Percentiles rank a stretch among this genome's conserved stretches.
Evolutionary conservation across 225 moss, liverwort and hornwort genomes (phyloP).

Genomic region (Anthoceros angustus): DNA sequence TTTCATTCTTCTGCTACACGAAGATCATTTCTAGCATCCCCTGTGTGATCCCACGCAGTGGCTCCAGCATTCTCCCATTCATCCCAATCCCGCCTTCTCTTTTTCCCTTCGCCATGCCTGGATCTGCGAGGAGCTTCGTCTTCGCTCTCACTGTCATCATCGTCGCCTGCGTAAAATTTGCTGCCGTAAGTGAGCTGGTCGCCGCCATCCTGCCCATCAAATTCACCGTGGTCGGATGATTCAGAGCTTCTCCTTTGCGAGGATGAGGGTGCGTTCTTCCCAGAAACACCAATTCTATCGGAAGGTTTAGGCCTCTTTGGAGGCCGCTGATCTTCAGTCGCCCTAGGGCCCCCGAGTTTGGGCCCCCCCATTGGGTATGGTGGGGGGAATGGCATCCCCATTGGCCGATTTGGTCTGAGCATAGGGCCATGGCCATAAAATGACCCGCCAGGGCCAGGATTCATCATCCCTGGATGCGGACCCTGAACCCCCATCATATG

Average conservation of each 20-base stretch:
- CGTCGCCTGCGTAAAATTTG: constrained; percentile 48
- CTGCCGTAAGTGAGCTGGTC: constrained; percentile 48
- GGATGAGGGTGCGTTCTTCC: not conserved
- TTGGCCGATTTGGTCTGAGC: constrained; percentile 61
- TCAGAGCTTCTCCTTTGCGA: not conserved
- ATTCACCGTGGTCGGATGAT: not conserved
- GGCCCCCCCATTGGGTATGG: constrained; percentile 42
- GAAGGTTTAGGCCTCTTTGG: constrained; percentile 62
- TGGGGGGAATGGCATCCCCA: constrained; percentile 65
- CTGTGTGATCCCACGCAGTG: not conserved
- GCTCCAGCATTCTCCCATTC: constrained; percentile 7
- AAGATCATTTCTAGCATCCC: not conserved
- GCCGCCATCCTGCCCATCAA: constrained; percentile 32
- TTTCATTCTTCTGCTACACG: not conserved
- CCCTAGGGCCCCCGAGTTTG: constrained; percentile 40
- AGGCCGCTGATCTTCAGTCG: constrained; percentile 69
- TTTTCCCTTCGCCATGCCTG: constrained; percentile 85
- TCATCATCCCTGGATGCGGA: constrained; percentile 12
- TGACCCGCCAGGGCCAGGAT: not conserved
- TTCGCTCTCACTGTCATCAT: constrained; percentile 96
- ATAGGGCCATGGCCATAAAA: constrained; percentile 32
- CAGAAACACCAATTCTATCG: constrained; percentile 14
- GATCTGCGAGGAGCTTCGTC: constrained; percentile 97
- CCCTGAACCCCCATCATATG: constrained; percentile 60
- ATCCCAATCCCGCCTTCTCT: constrained; percentile 76